These are phyloP conservation scores for Xylaria sp. DNA, from an alignment of 2,329 filamentous ascomycete species.

Conservation along the genomic window DNA sequence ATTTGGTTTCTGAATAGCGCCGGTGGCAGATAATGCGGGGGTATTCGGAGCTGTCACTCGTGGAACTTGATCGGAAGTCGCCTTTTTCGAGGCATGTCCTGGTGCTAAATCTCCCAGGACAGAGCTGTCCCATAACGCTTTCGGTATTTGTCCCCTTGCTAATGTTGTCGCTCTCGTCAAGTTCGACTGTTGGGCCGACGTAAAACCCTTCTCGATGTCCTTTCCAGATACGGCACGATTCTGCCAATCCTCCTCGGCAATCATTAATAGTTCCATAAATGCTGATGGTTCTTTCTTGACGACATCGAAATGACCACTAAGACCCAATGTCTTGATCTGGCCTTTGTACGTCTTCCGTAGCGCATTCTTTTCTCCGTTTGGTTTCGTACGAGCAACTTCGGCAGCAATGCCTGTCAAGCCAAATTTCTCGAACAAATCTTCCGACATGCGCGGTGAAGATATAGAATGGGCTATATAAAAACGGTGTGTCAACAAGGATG, in stretches of 20 bases:
- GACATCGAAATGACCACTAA: slow-evolving; percentile 71
- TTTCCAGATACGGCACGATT: slow-evolving; percentile 64
- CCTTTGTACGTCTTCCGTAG: slow-evolving; percentile 76
- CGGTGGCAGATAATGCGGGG: slow-evolving; percentile 54
- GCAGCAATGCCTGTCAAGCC: slow-evolving; percentile 66
- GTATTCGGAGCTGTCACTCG: slow-evolving; percentile 66
- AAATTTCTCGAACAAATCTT: slow-evolving; percentile 71
- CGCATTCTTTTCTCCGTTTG: slow-evolving; percentile 74
- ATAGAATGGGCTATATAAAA: slow-evolving; percentile 60
- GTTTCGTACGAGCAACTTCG: slow-evolving; percentile 71
- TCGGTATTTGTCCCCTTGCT: slow-evolving; percentile 67
- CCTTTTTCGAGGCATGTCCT: slow-evolving; percentile 52
- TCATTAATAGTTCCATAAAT: slow-evolving; percentile 63
- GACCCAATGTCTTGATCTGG: slow-evolving; percentile 71
- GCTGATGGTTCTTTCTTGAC: slow-evolving; percentile 66
- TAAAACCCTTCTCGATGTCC: slow-evolving; percentile 66
- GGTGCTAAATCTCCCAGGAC: slow-evolving; percentile 68
- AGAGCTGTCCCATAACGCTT: slow-evolving; percentile 66
- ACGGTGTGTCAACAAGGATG: slow-evolving; percentile 60
- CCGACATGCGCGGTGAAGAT: slow-evolving; percentile 60
- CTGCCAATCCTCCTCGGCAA: slow-evolving; percentile 68
- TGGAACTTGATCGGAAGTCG: slow-evolving; percentile 55
- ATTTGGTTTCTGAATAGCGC: slow-evolving; percentile 46
- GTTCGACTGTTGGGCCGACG: slow-evolving; percentile 55
- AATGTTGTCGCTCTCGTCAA: slow-evolving; percentile 66